Evolutionary conservation across 768 basidiomycete species (phyloP).

Genomic region (Goffeauzyma gilvescens): DNA sequence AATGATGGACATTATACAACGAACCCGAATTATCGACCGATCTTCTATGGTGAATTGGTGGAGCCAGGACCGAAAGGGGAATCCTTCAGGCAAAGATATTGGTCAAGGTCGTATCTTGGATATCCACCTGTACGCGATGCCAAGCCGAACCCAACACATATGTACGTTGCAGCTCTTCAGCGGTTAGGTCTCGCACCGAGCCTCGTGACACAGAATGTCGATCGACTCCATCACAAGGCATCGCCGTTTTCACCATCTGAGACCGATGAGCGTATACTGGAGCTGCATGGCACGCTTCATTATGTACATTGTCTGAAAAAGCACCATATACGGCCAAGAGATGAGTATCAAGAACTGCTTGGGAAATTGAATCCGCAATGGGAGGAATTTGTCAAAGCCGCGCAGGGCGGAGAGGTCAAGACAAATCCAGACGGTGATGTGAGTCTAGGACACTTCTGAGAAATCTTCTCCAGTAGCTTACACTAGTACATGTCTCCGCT

Average conservation of each 20-base stretch:
- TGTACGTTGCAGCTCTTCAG: slow-evolving; percentile 63
- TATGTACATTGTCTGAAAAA: slow-evolving; percentile 52
- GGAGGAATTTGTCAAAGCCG: slow-evolving; percentile 43
- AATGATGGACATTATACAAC: slow-evolving; percentile 42
- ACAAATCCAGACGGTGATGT: slow-evolving; percentile 88
- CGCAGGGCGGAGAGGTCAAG: slow-evolving; percentile 45
- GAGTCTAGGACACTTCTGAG: too few species aligned
- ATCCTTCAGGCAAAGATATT: slow-evolving; percentile 53
- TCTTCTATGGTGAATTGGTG: slow-evolving; percentile 62
- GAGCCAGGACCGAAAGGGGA: slow-evolving; percentile 51
- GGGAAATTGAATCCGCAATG: slow-evolving; percentile 58
- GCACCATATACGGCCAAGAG: slow-evolving; percentile 50
- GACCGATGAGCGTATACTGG: slow-evolving; percentile 42
- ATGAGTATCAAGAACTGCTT: slow-evolving; percentile 54
- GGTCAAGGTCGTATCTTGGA: slow-evolving; percentile 37
- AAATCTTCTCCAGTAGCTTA: background rate
- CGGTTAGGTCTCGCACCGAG: slow-evolving; percentile 43
- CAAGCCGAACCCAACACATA: slow-evolving; percentile 73
- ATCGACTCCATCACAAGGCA: slow-evolving; percentile 73
- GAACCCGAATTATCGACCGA: slow-evolving; percentile 33
- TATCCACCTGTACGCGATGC: slow-evolving; percentile 71
- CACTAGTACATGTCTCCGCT: background rate
- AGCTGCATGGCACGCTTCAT: slow-evolving; percentile 78
- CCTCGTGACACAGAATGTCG: slow-evolving; percentile 57
- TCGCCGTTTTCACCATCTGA: slow-evolving; percentile 36